Base-by-base conservation (phyloP, 371 early-diverging fungal species). In the Ordospora pajunii region DNA sequence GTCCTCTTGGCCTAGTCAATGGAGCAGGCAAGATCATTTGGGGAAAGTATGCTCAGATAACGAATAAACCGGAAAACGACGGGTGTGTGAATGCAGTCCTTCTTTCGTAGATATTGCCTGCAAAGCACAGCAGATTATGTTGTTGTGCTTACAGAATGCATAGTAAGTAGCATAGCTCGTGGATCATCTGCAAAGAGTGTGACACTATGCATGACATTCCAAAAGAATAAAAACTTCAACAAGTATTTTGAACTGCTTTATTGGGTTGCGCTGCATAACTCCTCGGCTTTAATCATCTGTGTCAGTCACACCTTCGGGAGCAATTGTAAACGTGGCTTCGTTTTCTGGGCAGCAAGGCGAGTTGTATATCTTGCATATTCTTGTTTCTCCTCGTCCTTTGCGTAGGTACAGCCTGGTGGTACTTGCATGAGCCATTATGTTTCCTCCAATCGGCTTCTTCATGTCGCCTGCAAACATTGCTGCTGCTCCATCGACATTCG, bases 11-110 rank as follows among this genome's bases (percentile, higher is more conserved):
- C 70, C 87, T 99, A 54, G 96, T 99, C 21, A 95, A 96, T 51
- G 92, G 92, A 45, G 88, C 90, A 80, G 97, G 99, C 73, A 95
- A 97, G 87, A 95, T 99, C 71, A 94, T 97, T 17, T 99, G 98
- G 98, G 97, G 98, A 9, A 99, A 97, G 87, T 97, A 96, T 86
- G 86, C 86, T 32, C 98, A 97, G 87, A 89, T 93, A 14, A 93
- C 92, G 12, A 93, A 93, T 82, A 90, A 91, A 83, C 93, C 93
- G 80, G 93, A 94, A 86, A 90, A 91, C 84, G 95, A 95, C 86
- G 94, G 94, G n/a, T 84, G 80, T 62, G 81, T 87, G n/a, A 87
- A 87, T 76, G 86, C 86, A 48, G 81, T 87, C 42, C 78, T 87
- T 22, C 76, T 87, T 32, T 78, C 81, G 10, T 86, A 85, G 79